phyloP scores from a whole-genome alignment of 176 grass and related monocot genomes.

The Aegilops speltoides region DNA sequence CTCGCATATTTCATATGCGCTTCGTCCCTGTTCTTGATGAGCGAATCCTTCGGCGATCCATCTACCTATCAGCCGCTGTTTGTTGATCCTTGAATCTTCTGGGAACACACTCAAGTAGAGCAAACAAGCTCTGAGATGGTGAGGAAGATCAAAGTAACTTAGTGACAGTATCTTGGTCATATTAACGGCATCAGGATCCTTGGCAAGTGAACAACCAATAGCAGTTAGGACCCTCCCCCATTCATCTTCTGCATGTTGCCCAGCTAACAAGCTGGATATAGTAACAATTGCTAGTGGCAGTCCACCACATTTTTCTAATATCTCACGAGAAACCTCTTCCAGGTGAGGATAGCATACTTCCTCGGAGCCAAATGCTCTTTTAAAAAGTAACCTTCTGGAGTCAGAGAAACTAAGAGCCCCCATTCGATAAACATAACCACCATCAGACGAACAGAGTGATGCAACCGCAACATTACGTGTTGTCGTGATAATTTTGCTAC shows the following conservation, averaged over 20 bases:
- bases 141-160: background rate
- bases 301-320: background rate
- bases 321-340: background rate
- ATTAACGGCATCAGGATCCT: background rate
- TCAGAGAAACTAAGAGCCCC: background rate
- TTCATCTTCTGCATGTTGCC: background rate
- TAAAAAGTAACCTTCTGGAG: background rate
- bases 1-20: background rate
- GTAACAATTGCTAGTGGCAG: conserved; percentile 6
- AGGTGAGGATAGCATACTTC: background rate
- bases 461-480: background rate
- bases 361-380: conserved; percentile 7
- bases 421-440: background rate
- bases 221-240: background rate
- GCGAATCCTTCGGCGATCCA: conserved; percentile 10
- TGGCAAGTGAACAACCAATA: background rate
- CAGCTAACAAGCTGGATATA: background rate
- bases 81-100: background rate
- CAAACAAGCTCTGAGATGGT: background rate
- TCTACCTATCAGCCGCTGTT: background rate
- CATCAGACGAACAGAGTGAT: background rate
- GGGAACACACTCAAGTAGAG: conserved; percentile 2
- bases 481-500: background rate
- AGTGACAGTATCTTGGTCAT: background rate
- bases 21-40: background rate